Base-by-base conservation (phyloP, 257 asterid species). In the Verbascum thapsus region DNA sequence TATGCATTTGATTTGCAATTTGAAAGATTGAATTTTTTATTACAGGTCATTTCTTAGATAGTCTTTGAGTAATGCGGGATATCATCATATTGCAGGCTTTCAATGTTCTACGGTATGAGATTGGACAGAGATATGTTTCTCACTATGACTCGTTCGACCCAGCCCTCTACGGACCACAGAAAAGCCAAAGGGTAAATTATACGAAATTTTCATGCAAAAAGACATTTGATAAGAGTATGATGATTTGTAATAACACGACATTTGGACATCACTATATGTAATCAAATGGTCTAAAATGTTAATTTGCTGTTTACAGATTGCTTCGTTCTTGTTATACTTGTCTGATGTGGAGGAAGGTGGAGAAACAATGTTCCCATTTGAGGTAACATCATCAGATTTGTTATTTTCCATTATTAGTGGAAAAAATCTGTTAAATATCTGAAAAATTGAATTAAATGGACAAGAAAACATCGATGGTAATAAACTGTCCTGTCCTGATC, bases 281-380 rank as follows among this genome's bases (percentile, higher is more conserved):
- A 26, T 26, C 32, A 26, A 26, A 26, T 26, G 32, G 32, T 5
- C 61, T 11, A 44, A n/a, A n/a, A n/a, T n/a, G n/a, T 43, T 37
- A 2, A 4, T 43, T 15, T 70, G 30, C 47, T 59, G 32, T 66
- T n/a, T 54, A 44, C 78, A 90, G 95, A 64, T 88, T 54, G 95
- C 96, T 39, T 88, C 96, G 17, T 91, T 91, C 81, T 74, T 91
- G 50, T 71, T 91, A 13, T 91, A 91, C 81, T 77, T 91, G 30
- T 81, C 94, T 34, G 95, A 91, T 66, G 96, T 91, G 55, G 91
- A 88, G 55, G 96, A 88, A 83, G 96, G 98, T 44, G 96, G 98
- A 38, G 96, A 91, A 75, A 91, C 98, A 74, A 85, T 91, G 96
- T 91, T 91, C 53, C 98, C 98, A 0, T 91, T 69, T 22, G 96